These are phyloP conservation scores for Tricholoma furcatifolium DNA, from an alignment of 768 basidiomycete genomes.

Conservation along the genomic window DNA sequence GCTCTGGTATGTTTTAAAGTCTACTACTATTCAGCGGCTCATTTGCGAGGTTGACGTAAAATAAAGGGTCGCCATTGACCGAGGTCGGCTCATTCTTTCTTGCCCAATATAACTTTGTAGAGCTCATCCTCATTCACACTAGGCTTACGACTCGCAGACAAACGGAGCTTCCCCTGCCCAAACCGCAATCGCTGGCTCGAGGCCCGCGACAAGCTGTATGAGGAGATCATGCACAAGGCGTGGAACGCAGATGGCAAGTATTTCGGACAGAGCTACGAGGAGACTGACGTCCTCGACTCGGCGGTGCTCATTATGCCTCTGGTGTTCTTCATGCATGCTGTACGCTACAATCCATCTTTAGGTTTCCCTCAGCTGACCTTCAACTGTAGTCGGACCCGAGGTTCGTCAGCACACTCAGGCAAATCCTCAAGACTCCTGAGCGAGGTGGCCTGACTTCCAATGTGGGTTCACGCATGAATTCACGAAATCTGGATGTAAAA, in stretches of 20 bases:
- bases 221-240: conserved; percentile 88
- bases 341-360: conserved; percentile 18
- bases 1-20: conserved; percentile 61
- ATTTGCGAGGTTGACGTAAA: background rate
- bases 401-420: conserved; percentile 82
- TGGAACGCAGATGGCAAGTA: conserved; percentile 71
- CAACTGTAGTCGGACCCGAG: conserved; percentile 77
- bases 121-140: background rate
- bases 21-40: too few species aligned
- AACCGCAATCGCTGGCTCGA: conserved; percentile 67
- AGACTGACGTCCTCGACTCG: conserved; percentile 77
- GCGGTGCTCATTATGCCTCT: conserved; percentile 91
- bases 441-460: conserved; percentile 91
- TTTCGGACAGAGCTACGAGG: conserved; percentile 92
- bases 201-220: conserved; percentile 83
- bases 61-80: conserved; percentile 87
- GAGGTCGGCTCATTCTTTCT: conserved; percentile 45
- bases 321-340: conserved; percentile 87
- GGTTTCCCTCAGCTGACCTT: too few species aligned
- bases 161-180: conserved; percentile 88
- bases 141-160: conserved; percentile 90
- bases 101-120: background rate
- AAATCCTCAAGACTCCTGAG: conserved; percentile 84
- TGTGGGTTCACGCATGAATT: conserved; percentile 38
- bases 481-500: background rate